Conservation (phyloP, 140 eudicot genomes). For the Senecio squalidus region DNA sequence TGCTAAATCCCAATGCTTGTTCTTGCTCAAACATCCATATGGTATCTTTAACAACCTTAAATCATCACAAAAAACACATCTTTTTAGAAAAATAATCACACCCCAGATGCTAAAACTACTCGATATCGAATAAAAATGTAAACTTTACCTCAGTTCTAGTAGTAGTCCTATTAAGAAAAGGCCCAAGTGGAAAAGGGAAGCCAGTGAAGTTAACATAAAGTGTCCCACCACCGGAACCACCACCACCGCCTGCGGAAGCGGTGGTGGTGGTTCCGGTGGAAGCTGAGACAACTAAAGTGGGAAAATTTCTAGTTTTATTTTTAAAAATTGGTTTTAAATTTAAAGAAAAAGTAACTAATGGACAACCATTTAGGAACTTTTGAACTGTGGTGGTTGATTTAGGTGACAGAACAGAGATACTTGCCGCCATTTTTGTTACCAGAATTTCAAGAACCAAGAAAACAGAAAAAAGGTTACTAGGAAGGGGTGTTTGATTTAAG, state of each 20-base stretch:
- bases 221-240: conserved; percentile 46
- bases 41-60: conserved; percentile 73
- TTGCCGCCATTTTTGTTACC: conserved; percentile 47
- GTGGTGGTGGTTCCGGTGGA: conserved; percentile 21
- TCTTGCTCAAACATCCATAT: conserved; percentile 99
- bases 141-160: conserved; percentile 70
- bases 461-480: background rate
- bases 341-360: conserved; percentile 25
- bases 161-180: conserved; percentile 87
- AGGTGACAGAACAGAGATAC: conserved; percentile 44
- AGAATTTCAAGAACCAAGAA: background rate
- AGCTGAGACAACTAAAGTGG: conserved; percentile 50
- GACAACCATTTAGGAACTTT: conserved; percentile 41
- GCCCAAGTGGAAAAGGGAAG: conserved; percentile 97
- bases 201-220: conserved; percentile 87
- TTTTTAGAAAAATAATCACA: background rate
- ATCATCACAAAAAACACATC: background rate
- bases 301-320: conserved; percentile 7
- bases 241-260: conserved; percentile 8
- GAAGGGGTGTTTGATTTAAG: conserved; percentile 28
- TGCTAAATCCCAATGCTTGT: conserved; percentile 97
- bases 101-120: conserved; percentile 2
- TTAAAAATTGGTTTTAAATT: conserved; percentile 30
- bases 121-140: background rate
- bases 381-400: conserved; percentile 36